A percentile compares a stretch with the other conserved stretches of the same genome.
Conservation (phyloP, 129 eudicot species). For the Glebionis coronaria region DNA sequence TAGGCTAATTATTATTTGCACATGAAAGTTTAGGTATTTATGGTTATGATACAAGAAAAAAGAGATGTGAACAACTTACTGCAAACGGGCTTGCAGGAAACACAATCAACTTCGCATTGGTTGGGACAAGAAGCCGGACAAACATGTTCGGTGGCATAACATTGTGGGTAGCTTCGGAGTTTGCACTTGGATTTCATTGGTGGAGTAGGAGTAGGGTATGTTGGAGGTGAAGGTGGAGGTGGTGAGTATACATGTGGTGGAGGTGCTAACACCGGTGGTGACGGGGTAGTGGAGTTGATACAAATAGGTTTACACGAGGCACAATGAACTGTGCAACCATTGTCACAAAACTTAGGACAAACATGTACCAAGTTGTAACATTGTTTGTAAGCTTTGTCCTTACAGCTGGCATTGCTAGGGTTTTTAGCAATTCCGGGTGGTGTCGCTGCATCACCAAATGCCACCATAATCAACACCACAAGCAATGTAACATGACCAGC, state of each 20-base stretch:
- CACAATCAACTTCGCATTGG: constrained; percentile 65
- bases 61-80: constrained; percentile 40
- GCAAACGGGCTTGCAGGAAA: constrained; percentile 79
- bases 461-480: constrained; percentile 30
- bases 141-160: constrained; percentile 45
- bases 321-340: constrained; percentile 56
- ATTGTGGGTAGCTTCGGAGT: constrained; percentile 42
- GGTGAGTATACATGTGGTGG: neutral
- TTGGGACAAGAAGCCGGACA: constrained; percentile 62
- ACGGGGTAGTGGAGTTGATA: constrained; percentile 20
- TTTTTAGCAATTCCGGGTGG: no score
- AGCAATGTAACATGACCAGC: constrained; percentile 27
- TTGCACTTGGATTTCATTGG: constrained; percentile 46
- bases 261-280: constrained; percentile 26
- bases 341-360: constrained; percentile 73
- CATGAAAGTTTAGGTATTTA: neutral
- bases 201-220: constrained; percentile 3
- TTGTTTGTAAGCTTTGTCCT: no score
- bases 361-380: constrained; percentile 69
- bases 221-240: no score
- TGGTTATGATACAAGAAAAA: no score
- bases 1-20: neutral
- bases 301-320: constrained; percentile 68
- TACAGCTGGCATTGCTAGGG: no score
- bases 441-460: constrained; percentile 17